Base-by-base conservation (phyloP, 768 basidiomycete species). In the Collybia sp. region DNA sequence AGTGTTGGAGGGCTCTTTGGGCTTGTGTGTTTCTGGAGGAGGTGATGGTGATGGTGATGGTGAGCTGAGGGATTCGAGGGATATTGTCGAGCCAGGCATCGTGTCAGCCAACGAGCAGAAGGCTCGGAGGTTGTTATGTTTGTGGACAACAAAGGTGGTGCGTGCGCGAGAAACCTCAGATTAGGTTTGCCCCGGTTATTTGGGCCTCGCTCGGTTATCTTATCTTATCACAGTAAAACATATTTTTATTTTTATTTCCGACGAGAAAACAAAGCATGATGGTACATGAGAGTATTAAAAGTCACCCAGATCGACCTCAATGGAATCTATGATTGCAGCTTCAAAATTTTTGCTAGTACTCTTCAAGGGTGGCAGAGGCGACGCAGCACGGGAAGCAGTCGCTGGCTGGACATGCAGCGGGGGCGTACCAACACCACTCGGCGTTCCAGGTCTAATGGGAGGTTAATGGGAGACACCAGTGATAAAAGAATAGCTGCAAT, bases 281-380 rank as follows among this genome's bases (percentile, higher is more conserved):
- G 32, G 39, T 19, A 48, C 16, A 20, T 37, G 40, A 34, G 31
- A 30, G 31, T 4, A 19, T 13, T 30, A 19, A 34, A 45, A 36
- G 63, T 89, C 87, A 42, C 87, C 87, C 38, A 89, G 68, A 61
- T 89, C 86, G 48, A 89, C 73, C 52, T 89, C 86, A 53, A 89
- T 73, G 20, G 73, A 73, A 40, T 84, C 80, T 52, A 85, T 75
- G 33, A 88, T 61, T 15, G 74, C 68, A 5, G 76, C 69, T 57
- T 83, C 80, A 43, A 84, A 70, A 15, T 68, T 66, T 56, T 75
- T 74, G 47, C 62, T 55, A 30, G 62, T 63, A 44, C 60, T 59
- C 31, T 65, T 55, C 18, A 56, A 42, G 32, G 59, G 58, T 42
- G 67, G 58, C 11, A 63, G 41, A 12, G 65, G 59, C 5, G 59